Conservation (phyloP, 768 basidiomycete genomes). For the Leucocoprinus leucothites region DNA sequence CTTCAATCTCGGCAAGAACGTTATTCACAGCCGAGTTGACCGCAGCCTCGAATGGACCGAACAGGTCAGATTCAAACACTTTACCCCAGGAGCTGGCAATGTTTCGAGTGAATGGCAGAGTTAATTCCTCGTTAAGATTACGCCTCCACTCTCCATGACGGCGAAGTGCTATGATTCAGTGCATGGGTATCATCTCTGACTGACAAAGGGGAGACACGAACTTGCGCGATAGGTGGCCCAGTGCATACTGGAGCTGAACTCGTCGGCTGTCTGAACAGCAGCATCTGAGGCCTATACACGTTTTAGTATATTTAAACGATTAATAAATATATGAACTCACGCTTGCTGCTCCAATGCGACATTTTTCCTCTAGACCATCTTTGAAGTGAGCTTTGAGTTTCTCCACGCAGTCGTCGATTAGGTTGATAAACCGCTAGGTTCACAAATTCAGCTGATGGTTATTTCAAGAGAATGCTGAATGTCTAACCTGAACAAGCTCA, state of each 20-base stretch:
- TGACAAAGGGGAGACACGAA: constrained; percentile 22
- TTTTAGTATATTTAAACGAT: not conserved
- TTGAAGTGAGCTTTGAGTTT: constrained; percentile 47
- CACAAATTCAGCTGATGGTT: not conserved
- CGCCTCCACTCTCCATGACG: constrained; percentile 53
- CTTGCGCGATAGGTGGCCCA: constrained; percentile 60
- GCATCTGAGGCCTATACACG: constrained; percentile 33
- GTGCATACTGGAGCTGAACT: constrained; percentile 53
- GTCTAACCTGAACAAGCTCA: constrained; percentile 36
- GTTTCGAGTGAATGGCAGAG: constrained; percentile 54
- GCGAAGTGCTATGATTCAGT: constrained; percentile 35
- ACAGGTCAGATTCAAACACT: constrained; percentile 59
- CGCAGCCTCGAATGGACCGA: constrained; percentile 41
- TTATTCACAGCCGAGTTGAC: constrained; percentile 34
- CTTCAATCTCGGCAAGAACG: constrained; percentile 50
- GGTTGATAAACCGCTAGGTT: constrained; percentile 41
- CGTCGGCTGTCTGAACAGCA: constrained; percentile 45
- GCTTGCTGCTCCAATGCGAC: constrained; percentile 45
- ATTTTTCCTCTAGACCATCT: constrained; percentile 58
- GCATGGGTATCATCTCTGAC: not conserved
- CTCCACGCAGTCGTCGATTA: constrained; percentile 42
- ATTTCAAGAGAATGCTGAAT: not conserved
- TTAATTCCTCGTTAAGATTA: constrained; percentile 59
- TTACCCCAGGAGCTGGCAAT: constrained; percentile 57
- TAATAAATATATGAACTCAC: constrained; percentile 26